These are phyloP conservation scores for Thyridium curvatum DNA, from an alignment of 2,329 filamentous ascomycete genomes.

Conservation along the genomic window DNA sequence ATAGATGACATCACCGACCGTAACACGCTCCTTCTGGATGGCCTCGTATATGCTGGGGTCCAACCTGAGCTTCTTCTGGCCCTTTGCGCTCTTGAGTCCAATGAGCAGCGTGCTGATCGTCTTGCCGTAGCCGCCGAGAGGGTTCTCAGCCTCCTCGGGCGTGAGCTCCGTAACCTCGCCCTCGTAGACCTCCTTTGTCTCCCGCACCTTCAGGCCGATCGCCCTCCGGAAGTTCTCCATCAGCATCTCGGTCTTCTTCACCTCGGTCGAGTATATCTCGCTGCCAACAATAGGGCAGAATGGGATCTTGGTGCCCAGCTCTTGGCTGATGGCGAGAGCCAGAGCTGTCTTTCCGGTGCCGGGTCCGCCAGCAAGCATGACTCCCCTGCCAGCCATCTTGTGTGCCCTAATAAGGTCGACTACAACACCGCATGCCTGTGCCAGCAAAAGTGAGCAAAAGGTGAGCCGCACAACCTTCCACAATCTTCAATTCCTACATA, in stretches of 20 bases:
- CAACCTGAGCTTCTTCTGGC: slow-evolving; percentile 93
- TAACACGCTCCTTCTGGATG: slow-evolving; percentile 95
- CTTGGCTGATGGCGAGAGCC: slow-evolving; percentile 90
- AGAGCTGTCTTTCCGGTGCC: slow-evolving; percentile 97
- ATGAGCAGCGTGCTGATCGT: slow-evolving; percentile 95
- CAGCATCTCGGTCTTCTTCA: slow-evolving; percentile 98
- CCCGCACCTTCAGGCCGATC: slow-evolving; percentile 92
- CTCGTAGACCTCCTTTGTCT: slow-evolving; percentile 99
- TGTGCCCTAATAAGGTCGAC: slow-evolving; percentile 93
- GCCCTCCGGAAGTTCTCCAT: slow-evolving; percentile 99
- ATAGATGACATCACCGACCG: slow-evolving; percentile 95
- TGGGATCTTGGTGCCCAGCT: slow-evolving; percentile 94
- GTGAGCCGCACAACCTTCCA: background rate
- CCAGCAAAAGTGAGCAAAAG: slow-evolving; percentile 3
- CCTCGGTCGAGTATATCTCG: slow-evolving; percentile 95
- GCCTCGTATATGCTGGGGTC: slow-evolving; percentile 99
- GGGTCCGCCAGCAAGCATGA: slow-evolving; percentile 87
- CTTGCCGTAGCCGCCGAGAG: slow-evolving; percentile 91
- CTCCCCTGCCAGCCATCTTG: slow-evolving; percentile 95
- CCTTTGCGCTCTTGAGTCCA: slow-evolving; percentile 89
- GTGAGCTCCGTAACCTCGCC: slow-evolving; percentile 97
- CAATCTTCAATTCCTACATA: slow-evolving; percentile 32
- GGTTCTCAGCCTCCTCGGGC: slow-evolving; percentile 96
- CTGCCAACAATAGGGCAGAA: slow-evolving; percentile 98
- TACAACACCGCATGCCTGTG: slow-evolving; percentile 87